Percentiles rank a stretch among this genome's conserved stretches.
Evolutionary conservation across 164 flowering plant genomes (phyloP).

Genomic region (Pachysandra terminalis): DNA sequence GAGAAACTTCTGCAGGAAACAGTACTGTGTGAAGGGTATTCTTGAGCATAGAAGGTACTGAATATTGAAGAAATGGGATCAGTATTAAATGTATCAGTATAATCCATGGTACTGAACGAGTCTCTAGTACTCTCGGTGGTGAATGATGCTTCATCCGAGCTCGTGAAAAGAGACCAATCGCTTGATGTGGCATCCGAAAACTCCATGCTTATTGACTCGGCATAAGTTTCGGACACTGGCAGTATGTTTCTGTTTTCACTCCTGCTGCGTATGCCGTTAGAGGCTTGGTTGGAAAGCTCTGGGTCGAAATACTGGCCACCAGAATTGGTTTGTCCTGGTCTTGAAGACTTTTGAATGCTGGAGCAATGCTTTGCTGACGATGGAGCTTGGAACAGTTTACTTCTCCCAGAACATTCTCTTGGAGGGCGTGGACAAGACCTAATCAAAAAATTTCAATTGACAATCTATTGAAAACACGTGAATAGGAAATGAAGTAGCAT

Average conservation of each 20-base stretch:
- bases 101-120: conserved; percentile 70
- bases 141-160: conserved; percentile 85
- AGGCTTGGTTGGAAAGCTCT: too few species aligned
- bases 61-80: conserved; percentile 58
- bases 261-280: too few species aligned
- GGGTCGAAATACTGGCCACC: conserved; percentile 10
- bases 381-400: conserved; percentile 21
- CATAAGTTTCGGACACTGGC: conserved; percentile 26
- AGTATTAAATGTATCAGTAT: conserved; percentile 36
- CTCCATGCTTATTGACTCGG: conserved; percentile 28
- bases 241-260: conserved; percentile 17
- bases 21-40: conserved; percentile 31
- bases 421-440: conserved; percentile 74
- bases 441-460: conserved; percentile 12
- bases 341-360: conserved; percentile 31
- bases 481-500: neutral
- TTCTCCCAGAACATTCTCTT: conserved; percentile 28
- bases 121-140: conserved; percentile 87
- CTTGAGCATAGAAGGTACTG: conserved; percentile 33
- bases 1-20: conserved; percentile 47
- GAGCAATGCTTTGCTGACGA: conserved; percentile 24
- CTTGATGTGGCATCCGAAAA: conserved; percentile 72
- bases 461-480: neutral
- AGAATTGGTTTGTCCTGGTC: conserved; percentile 24
- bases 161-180: conserved; percentile 85